Base-by-base conservation (phyloP, 768 basidiomycete genomes). In the Cantharellus cinnabarinus region DNA sequence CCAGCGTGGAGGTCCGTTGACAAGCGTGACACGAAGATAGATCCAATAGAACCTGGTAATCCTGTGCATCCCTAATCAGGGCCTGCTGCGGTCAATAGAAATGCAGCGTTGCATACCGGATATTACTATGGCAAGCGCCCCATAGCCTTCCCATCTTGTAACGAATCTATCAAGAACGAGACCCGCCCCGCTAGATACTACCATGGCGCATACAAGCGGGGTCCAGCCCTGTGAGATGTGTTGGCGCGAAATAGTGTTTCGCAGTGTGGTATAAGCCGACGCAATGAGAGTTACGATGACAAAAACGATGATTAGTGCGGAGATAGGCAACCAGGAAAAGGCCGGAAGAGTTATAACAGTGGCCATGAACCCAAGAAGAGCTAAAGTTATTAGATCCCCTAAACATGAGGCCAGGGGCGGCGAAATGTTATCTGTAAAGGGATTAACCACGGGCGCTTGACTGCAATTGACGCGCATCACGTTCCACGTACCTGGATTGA, bases 151-250 rank as follows among this genome's bases (percentile, higher is more conserved):
- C 64, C 89, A 98, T 41, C 79, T 75, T 63, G 81, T 82, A 3
- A 94, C 91, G 63, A 93, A 95, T 53, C 78, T 76, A 65, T 97
- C 90, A 5, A 99, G 79, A 0, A 97, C 84, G 62, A 97, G 82
- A 0, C 95, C 95, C 0, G 94, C 86, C 0, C 79, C 88, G 60
- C 81, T 85, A 64, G 81, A 84, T 64, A 94, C 87, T 50, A 79
- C 68, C 88, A 94, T 90, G 3, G 89, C 89, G n/a, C 79, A 79
- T 59, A 95, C 82, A 2, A 98, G 75, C 0, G 95, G 91, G 0
- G 76, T 72, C 95, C 95, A 99, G 2, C 94, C 95, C 57, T 86
- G 78, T 50, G 74, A 76, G 5, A 97, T 75, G 76, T 14, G 87
- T 84, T 66, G 79, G 71, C 52, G 52, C 52, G 52, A 10, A 54